These are phyloP conservation scores for Ascochyta fabae DNA, from an alignment of 2,329 filamentous ascomycete species.

Conservation along the genomic window DNA sequence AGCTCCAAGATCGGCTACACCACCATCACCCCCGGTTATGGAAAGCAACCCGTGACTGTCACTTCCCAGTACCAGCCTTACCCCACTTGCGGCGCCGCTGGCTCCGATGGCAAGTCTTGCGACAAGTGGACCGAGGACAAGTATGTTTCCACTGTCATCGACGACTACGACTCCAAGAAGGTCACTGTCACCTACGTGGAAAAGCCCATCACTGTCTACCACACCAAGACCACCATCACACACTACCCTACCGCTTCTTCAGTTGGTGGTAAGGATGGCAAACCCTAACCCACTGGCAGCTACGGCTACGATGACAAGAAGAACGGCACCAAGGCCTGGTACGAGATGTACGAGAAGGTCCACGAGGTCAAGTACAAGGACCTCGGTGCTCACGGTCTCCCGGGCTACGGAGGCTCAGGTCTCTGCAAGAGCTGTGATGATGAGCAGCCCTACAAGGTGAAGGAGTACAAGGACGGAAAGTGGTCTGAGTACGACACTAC, in stretches of 20 bases:
- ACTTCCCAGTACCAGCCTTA: constrained; percentile 42
- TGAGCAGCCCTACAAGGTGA: constrained; percentile 36
- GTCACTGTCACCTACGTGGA: constrained; percentile 37
- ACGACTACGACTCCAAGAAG: constrained; percentile 34
- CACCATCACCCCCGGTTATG: constrained; percentile 37
- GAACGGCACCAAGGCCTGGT: constrained; percentile 28
- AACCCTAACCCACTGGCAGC: constrained; percentile 13
- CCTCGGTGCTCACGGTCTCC: constrained; percentile 37
- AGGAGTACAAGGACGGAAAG: constrained; percentile 41
- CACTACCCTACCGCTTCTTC: constrained; percentile 25
- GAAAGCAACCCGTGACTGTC: constrained; percentile 37
- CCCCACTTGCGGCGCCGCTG: constrained; percentile 32
- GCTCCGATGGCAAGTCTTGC: constrained; percentile 20
- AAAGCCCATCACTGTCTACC: constrained; percentile 36
- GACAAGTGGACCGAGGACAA: constrained; percentile 31
- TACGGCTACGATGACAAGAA: constrained; percentile 18
- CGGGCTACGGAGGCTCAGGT: constrained; percentile 38
- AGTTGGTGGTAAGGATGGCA: constrained; percentile 14
- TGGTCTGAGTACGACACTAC: constrained; percentile 34
- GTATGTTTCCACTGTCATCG: constrained; percentile 38
- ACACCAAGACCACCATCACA: constrained; percentile 36
- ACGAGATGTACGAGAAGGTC: constrained; percentile 42
- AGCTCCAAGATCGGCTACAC: constrained; percentile 31
- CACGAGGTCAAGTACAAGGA: constrained; percentile 36
- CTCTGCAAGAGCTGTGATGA: constrained; percentile 32